A percentile compares a stretch with the other conserved stretches of the same genome.
These are phyloP conservation scores for Aspergillus fumigatus DNA, from an alignment of 2,329 filamentous ascomycete genomes.

Conservation along the genomic window DNA sequence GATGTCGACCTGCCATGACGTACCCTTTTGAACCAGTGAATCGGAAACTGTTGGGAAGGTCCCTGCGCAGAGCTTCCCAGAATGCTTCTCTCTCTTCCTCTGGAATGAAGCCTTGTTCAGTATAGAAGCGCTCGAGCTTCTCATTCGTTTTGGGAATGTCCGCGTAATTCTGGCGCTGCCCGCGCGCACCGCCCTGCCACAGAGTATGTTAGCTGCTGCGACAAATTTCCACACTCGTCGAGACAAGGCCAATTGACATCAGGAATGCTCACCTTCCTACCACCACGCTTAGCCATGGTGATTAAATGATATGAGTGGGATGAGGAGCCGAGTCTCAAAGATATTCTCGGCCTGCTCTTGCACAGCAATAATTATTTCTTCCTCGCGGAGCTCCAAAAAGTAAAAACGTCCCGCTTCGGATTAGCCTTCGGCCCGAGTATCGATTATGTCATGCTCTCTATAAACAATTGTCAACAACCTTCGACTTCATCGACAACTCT, in stretches of 20 bases:
- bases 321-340: not conserved
- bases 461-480: not conserved
- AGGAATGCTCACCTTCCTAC: slow-evolving; percentile 19
- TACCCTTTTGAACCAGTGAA: slow-evolving; percentile 94
- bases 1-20: slow-evolving; percentile 18
- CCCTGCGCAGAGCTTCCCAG: slow-evolving; percentile 76
- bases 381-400: not conserved
- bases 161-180: slow-evolving; percentile 47
- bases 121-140: slow-evolving; percentile 82
- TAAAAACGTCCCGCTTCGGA: not conserved
- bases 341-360: not conserved
- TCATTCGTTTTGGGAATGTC: slow-evolving; percentile 75
- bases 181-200: slow-evolving; percentile 34
- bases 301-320: not conserved
- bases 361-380: not conserved
- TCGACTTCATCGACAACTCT: too few relatives aligned
- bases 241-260: not conserved
- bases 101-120: slow-evolving; percentile 67
- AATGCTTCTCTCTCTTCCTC: slow-evolving; percentile 75
- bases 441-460: not conserved
- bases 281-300: slow-evolving; percentile 26
- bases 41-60: slow-evolving; percentile 94
- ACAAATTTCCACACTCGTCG: not conserved
- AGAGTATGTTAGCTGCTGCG: slow-evolving; percentile 16
- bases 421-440: not conserved